Percentiles rank a stretch among this genome's conserved stretches.
These are phyloP conservation scores for Pseudoturritis turrita DNA, from an alignment of 345 rosid species.

Conservation along the genomic window DNA sequence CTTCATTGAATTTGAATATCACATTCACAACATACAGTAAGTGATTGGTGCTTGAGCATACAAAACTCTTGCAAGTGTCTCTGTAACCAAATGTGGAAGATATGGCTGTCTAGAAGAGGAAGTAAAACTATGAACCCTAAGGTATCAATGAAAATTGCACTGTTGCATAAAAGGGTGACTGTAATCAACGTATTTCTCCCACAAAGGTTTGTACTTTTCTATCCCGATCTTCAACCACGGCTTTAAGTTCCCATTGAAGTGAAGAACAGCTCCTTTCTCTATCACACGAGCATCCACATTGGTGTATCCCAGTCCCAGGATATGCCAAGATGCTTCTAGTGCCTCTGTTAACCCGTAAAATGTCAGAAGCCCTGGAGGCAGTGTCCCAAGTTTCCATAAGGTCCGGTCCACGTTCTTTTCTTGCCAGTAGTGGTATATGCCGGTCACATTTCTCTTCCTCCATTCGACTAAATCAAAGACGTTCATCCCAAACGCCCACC, in stretches of 20 bases:
- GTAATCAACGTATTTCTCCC: conserved; percentile 93
- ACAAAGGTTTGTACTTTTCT: conserved; percentile 88
- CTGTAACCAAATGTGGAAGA: conserved; percentile 26
- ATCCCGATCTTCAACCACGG: conserved; percentile 98
- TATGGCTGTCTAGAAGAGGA: conserved; percentile 20
- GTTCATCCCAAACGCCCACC: conserved; percentile 98
- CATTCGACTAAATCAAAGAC: conserved; percentile 83
- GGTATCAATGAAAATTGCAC: conserved; percentile 80
- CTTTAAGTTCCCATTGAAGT: conserved; percentile 88
- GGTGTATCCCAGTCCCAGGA: conserved; percentile 86
- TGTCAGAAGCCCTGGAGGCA: conserved; percentile 87
- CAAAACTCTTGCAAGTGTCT: conserved; percentile 39
- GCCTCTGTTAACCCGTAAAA: conserved; percentile 89
- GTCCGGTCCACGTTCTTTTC: conserved; percentile 81
- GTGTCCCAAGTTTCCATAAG: conserved; percentile 87
- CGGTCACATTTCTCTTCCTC: conserved; percentile 87
- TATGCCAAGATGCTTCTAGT: conserved; percentile 78
- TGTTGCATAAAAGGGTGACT: conserved; percentile 68
- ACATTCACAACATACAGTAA: conserved; percentile 39
- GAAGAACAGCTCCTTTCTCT: conserved; percentile 88
- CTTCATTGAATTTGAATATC: conserved; percentile 19
- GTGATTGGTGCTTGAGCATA: conserved; percentile 43
- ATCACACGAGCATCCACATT: conserved; percentile 72
- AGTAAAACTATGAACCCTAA: conserved; percentile 13
- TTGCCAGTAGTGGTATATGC: conserved; percentile 93